A percentile compares a stretch with the other conserved stretches of the same genome.
phyloP scores from a whole-genome alignment of 306 rosid species.

The Rosa multiflora region DNA sequence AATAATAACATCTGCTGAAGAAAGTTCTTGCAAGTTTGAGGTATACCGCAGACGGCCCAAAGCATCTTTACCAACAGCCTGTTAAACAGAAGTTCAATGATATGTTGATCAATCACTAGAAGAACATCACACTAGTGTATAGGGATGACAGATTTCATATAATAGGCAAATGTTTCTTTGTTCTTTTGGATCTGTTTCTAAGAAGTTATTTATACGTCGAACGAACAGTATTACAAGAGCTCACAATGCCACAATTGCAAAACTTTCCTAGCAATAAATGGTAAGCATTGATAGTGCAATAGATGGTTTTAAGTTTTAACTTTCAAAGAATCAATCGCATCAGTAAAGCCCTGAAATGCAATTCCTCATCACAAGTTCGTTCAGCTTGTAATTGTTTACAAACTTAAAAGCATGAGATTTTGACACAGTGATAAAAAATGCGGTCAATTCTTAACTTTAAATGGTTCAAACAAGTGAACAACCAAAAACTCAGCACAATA shows the following conservation, averaged over 20 bases:
- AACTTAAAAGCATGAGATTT: neutral
- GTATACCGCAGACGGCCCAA: conserved; percentile 50
- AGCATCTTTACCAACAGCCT: conserved; percentile 41
- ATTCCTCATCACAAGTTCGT: neutral
- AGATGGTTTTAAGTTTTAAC: neutral
- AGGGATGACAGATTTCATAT: neutral
- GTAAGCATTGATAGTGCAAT: neutral
- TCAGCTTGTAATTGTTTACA: neutral
- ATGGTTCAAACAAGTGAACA: neutral
- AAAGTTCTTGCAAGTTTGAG: conserved; percentile 58
- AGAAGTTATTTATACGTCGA: neutral
- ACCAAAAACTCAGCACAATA: neutral
- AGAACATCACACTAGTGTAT: neutral
- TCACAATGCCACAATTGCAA: neutral
- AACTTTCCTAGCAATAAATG: neutral
- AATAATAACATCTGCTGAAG: conserved; percentile 58
- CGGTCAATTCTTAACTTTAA: neutral
- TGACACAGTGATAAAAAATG: neutral
- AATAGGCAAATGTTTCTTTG: neutral
- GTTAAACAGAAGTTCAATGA: conserved; percentile 9
- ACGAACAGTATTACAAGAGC: neutral
- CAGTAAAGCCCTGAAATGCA: neutral
- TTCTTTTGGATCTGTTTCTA: neutral
- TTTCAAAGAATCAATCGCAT: neutral
- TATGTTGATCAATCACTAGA: neutral